Conservation (phyloP, 169 alveolate genomes). For the Cryptosporidium sp. region DNA sequence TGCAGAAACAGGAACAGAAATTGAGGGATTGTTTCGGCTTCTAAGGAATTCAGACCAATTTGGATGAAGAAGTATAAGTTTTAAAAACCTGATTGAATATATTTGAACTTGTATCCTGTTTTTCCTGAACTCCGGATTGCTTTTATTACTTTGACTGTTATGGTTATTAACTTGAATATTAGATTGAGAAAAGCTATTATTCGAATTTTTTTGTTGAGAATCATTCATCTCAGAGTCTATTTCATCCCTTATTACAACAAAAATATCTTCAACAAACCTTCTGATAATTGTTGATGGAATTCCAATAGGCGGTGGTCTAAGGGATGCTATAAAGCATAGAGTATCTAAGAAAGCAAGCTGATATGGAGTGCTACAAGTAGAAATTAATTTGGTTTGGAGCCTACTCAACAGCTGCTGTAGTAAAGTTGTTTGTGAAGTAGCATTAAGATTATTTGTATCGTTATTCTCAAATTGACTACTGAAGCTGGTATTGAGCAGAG, state of each 20-base stretch:
- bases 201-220: conserved; percentile 11
- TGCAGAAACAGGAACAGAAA: conserved; percentile 37
- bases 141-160: background rate
- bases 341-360: conserved; percentile 68
- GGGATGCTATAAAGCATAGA: conserved; percentile 57
- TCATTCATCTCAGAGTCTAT: conserved; percentile 43
- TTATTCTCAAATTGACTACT: background rate
- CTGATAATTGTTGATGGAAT: conserved; percentile 62
- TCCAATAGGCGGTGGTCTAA: conserved; percentile 62
- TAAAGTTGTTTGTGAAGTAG: conserved; percentile 32
- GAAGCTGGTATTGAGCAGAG: conserved; percentile 40
- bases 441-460: background rate
- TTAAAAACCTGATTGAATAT: conserved; percentile 77
- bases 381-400: conserved; percentile 67
- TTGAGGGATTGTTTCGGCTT: conserved; percentile 2
- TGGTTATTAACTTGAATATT: background rate
- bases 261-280: conserved; percentile 62
- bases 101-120: conserved; percentile 72
- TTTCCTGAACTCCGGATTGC: conserved; percentile 20
- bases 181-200: background rate
- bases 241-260: conserved; percentile 59
- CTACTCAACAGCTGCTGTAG: conserved; percentile 57
- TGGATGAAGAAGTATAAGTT: conserved; percentile 78
- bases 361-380: conserved; percentile 67
- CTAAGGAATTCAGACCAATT: conserved; percentile 76